Evolutionary conservation across 257 asterid species (phyloP), one percentile per base, ranked within the genome.

Genomic region (Nemophila menziesii): DNA sequence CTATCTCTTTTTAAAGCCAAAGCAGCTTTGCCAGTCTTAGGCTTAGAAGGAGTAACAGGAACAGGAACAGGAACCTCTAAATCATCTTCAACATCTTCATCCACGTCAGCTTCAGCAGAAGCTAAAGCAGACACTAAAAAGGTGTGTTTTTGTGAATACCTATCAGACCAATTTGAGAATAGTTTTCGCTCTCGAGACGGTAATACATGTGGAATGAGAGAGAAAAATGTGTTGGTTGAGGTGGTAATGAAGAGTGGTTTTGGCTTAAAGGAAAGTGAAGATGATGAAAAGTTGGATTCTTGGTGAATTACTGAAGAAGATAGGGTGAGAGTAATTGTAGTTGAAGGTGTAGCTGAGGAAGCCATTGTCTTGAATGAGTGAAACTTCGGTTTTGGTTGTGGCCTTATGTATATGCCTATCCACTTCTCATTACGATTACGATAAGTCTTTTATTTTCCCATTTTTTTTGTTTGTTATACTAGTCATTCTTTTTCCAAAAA

Each of bases 11-110:
- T 86, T 61, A 82, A 65, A 20, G 57, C 80, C 75, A 86, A 68
- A 21, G 92, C 94, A 58, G 96, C 94, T 66, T 86, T 86, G 38
- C 96, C 96, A 62, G 67, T 86, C 86, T 79, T 86, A 8, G 92
- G 90, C 74, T 77, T 82, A 4, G 75, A 48, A 0, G 65, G 67
- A 43, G 81, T 80, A 29, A 72, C 65, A 16, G 48, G 68, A 24
- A 49, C 75, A 34, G 62, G 71, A 18, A 54, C 74, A 8, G 44
- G 72, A 21, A 26, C 53, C 15, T 5, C 51, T 29, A 7, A 13
- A 2, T 29, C 5, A 7, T 29, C 5, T 1, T 29, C 36, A 29
- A 29, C 36, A 29, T 12, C 23, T 26, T 20, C 29, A 43, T 13
- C 33, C 7, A 43, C 48, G 29, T 43, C 33, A 19, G 29, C 48